Base-by-base conservation (phyloP, 2,329 filamentous ascomycete genomes). In the Metarhizium robertsii region DNA sequence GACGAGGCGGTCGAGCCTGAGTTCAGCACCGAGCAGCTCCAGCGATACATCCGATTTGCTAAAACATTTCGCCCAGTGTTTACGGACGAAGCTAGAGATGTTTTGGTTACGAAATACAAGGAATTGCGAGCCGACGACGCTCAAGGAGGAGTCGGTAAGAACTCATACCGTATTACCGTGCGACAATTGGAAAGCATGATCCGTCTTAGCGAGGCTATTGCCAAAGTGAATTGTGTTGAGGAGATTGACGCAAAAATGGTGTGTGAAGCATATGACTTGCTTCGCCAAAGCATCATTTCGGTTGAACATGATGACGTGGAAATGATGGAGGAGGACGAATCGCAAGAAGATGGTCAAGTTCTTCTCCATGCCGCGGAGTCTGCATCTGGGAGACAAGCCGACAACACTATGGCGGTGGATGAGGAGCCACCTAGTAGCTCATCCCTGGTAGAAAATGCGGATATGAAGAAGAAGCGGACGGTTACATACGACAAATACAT, bases 291-390 rank as follows among this genome's bases (percentile, higher is more conserved):
- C 70, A 99, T 99, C 69, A 96, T 99, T 65, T 94, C 88, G 2
- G 94, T 99, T 30, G 94, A 99, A 72, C 94, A 97, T 66, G 94
- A 99, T 64, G 94, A 99, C 64, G 85, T 99, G 16, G 92, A 97
- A 66, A 86, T 99, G 58, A 90, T 96, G 53, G 91, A 92, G 6
- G 82, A 86, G 6, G 86, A 90, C 3, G 71, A 70, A 14, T 70
- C 65, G n/a, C 69, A 57, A 57, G 75, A 75, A 59, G 76, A 78
- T 58, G 69, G 74, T 56, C 78, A 73, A 47, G 73, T 66, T 2
- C 73, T 80, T 8, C 70, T 68, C 32, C 75, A 67, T 25, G 67
- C 68, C 16, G 66, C 66, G n/a, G 66, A 67, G 30, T 68, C 72
- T 50, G 72, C 61, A 64, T 79, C 73, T 45, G 72, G 71, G 50